phyloP scores from a whole-genome alignment of 176 grass and related monocot species.

The Oryza longistaminata region DNA sequence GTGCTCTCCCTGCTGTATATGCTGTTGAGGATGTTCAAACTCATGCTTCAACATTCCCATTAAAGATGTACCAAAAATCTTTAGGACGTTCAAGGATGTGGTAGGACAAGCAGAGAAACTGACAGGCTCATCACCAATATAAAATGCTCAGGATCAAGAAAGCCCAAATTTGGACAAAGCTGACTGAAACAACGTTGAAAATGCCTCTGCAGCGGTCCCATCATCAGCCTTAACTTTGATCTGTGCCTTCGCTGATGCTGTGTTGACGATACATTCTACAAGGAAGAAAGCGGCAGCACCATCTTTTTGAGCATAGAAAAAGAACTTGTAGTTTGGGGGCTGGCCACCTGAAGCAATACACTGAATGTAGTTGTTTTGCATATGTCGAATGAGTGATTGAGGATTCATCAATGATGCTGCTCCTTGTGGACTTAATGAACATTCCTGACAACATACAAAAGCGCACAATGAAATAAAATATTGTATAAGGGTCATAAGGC shows the following conservation, averaged over 20 bases:
- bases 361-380: constrained; percentile 82
- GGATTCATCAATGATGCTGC: constrained; percentile 69
- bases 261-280: constrained; percentile 92
- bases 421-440: constrained; percentile 77
- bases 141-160: constrained; percentile 37
- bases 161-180: constrained; percentile 79
- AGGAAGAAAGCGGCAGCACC: constrained; percentile 70
- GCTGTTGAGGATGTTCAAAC: background rate
- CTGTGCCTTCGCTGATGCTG: constrained; percentile 80
- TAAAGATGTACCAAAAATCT: background rate
- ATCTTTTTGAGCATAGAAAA: constrained; percentile 94
- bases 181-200: constrained; percentile 70
- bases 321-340: constrained; percentile 96
- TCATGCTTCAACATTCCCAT: constrained; percentile 9
- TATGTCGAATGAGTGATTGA: constrained; percentile 87
- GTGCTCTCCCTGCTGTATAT: background rate
- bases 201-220: constrained; percentile 56
- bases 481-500: background rate
- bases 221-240: constrained; percentile 99
- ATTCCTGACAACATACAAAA: constrained; percentile 56
- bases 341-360: constrained; percentile 98
- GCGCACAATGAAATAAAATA: background rate
- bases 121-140: background rate
- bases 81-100: background rate
- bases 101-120: background rate